Base-by-base conservation (phyloP, 192 early-diverging fungal genomes). In the Coemansia sp. region DNA sequence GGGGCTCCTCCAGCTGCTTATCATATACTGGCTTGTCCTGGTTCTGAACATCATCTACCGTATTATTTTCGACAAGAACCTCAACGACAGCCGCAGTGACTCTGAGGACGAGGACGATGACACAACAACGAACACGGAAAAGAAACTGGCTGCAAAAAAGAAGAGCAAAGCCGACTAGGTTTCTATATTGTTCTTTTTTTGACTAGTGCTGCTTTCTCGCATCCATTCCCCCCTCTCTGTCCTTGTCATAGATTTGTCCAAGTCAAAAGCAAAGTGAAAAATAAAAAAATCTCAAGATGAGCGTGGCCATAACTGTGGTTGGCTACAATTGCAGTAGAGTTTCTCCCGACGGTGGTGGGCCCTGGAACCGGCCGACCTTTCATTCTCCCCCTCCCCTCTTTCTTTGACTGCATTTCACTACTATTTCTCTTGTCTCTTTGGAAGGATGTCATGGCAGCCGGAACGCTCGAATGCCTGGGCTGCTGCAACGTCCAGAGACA, bases 11-110 rank as follows among this genome's bases (percentile, higher is more conserved):
- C 86, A 89, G 63, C 33, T 74, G 25, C 62, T 91, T 38, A 85
- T 90, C 59, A 60, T 91, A 10, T 91, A 88, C 61, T 91, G 90
- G 90, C 85, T 87, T 34, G 71, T 70, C 0, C 74, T 91, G n/a
- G 86, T 91, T 42, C 81, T 89, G 54, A 71, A 83, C 40, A 85
- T 91, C 19, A 69, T 88, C 41, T 75, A 83, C 67, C 85, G 84
- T 76, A 81, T 89, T 25, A 48, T 86, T 22, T 81, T 82, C 46
- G 69, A 78, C 11, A 73, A 75, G 8, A 84, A 77, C 61, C 84
- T 84, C 6, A 83, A 82, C 20, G 90, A 91, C 73, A 87, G 83
- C 20, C 85, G 90, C 36, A 90, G 89, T 48, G 90, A 90, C 36
- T 83, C 86, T 57, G 90, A 91, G 73, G 71, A 74, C 10, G 77